Conservation (phyloP, 352 stramenopile species). For the Globisporangium uncinulatum region DNA sequence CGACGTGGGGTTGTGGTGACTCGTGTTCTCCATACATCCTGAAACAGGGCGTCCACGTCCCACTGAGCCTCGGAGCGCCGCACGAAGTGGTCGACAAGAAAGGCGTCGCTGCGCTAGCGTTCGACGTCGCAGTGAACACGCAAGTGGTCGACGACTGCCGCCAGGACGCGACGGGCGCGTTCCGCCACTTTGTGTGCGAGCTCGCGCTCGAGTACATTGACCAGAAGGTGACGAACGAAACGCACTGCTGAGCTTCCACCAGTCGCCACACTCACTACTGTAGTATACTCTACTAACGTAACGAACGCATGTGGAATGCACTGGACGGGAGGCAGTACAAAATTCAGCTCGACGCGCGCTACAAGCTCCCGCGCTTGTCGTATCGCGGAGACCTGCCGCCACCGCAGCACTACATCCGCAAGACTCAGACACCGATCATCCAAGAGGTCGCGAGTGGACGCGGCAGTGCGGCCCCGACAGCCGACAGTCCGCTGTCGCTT, state of each 20-base stretch:
- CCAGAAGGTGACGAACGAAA: conserved; percentile 41
- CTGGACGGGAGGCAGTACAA: conserved; percentile 42
- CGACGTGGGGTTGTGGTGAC: too few relatives aligned
- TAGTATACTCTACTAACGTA: too few relatives aligned
- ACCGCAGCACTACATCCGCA: conserved; percentile 76
- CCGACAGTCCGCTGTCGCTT: too few relatives aligned
- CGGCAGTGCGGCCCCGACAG: too few relatives aligned
- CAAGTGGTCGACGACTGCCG: conserved; percentile 67
- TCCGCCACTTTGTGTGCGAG: conserved; percentile 81
- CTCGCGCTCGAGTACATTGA: conserved; percentile 78
- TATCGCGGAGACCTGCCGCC: conserved; percentile 63
- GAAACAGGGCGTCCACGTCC: conserved; percentile 64
- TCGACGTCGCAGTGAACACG: conserved; percentile 77
- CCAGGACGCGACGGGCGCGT: conserved; percentile 54
- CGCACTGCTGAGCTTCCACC: background rate
- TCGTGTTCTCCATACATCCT: background rate
- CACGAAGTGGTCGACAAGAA: conserved; percentile 79
- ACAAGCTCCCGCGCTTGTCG: conserved; percentile 66
- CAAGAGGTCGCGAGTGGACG: conserved; percentile 39
- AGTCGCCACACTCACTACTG: too few relatives aligned
- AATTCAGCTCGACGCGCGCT: conserved; percentile 64
- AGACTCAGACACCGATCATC: conserved; percentile 60
- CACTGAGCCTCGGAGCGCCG: conserved; percentile 56
- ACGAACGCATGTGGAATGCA: too few relatives aligned
- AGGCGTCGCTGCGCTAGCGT: conserved; percentile 47